These are phyloP conservation scores for Fraxinus floribunda DNA, from an alignment of 305 asterid genomes.

Conservation along the genomic window DNA sequence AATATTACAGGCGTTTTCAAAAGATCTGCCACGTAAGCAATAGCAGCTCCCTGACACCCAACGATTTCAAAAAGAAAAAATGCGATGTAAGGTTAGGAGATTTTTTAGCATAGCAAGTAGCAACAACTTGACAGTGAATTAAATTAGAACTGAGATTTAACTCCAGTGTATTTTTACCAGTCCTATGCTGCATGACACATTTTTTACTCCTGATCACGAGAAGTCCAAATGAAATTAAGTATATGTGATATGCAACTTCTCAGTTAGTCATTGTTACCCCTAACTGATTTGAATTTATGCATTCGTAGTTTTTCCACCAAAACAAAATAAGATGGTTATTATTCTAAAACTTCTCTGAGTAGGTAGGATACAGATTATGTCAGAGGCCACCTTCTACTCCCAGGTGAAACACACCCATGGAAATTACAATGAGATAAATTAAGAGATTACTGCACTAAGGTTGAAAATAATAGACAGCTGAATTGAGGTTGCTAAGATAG, in stretches of 20 bases:
- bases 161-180: not conserved
- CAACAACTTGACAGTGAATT: constrained; percentile 1
- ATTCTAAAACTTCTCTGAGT: not conserved
- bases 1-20: constrained; percentile 73
- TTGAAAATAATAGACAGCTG: not conserved
- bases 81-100: not conserved
- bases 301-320: not conserved
- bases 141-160: not conserved
- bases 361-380: not conserved
- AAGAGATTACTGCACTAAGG: not conserved
- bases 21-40: constrained; percentile 93
- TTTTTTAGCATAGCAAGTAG: not conserved
- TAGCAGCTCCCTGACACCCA: constrained; percentile 80
- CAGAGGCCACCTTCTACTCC: not conserved
- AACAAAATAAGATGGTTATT: not conserved
- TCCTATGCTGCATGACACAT: not conserved
- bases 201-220: not conserved
- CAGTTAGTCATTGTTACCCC: not conserved
- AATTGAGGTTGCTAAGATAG: not conserved
- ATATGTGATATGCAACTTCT: not conserved
- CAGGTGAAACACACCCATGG: not conserved
- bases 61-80: constrained; percentile 4
- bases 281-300: not conserved
- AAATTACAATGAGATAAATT: not conserved
- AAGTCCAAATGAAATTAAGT: not conserved